A percentile compares a stretch with the other conserved stretches of the same genome.
Evolutionary conservation across 176 grass and related monocot genomes (phyloP).

Genomic region (Aegilops longissima): DNA sequence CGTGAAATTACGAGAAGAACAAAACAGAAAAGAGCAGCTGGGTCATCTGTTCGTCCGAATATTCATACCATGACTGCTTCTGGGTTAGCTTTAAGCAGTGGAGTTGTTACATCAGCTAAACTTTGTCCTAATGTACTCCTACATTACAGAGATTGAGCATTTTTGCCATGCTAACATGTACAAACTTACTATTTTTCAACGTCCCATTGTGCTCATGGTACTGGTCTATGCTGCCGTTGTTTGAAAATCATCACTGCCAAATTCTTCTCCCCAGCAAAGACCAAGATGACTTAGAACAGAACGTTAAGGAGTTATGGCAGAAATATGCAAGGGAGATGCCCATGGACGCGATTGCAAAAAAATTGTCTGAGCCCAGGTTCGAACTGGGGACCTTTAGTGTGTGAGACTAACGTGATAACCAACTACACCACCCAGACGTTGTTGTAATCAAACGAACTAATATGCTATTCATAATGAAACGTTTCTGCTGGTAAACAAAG

Average conservation of each 20-base stretch:
- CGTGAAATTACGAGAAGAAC: background rate
- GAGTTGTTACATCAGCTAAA: background rate
- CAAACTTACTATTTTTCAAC: background rate
- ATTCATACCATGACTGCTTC: background rate
- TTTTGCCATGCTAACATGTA: constrained; percentile 18
- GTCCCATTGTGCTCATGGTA: background rate
- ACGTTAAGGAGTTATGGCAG: background rate
- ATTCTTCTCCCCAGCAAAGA: background rate
- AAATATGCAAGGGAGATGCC: no score
- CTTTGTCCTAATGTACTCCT: background rate
- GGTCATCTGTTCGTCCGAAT: background rate
- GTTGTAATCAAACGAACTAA: rapidly evolving
- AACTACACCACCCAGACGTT: constrained; percentile 64
- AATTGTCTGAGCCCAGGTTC: constrained; percentile 55
- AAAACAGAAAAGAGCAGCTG: background rate
- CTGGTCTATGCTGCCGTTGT: background rate
- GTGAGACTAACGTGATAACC: constrained; percentile 96
- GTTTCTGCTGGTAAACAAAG: background rate
- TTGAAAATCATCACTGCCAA: background rate
- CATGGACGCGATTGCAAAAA: no score
- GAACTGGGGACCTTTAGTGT: constrained; percentile 94
- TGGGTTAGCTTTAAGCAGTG: constrained; percentile 2
- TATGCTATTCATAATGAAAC: rapidly evolving
- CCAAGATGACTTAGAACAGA: background rate
- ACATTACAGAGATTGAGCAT: background rate